A percentile compares a stretch with the other conserved stretches of the same genome.
phyloP scores from a whole-genome alignment of 163 green algal genomes.

The Coccomyxa subellipsoidea region DNA sequence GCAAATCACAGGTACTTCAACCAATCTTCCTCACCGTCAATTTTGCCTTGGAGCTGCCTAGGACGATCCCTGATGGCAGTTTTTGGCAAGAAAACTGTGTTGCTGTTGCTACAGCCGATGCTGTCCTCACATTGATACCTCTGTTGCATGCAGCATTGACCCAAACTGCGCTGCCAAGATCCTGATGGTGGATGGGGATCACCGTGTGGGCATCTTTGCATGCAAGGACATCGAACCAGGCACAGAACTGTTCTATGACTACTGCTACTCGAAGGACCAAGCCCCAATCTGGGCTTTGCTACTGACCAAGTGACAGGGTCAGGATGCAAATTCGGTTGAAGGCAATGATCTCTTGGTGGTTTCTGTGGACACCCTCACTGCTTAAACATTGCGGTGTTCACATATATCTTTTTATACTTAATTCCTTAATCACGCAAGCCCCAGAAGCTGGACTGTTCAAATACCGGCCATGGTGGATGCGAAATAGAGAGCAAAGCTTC shows the following conservation, averaged over 20 bases:
- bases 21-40: neutral
- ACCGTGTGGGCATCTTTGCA: slow-evolving; percentile 82
- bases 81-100: too few species aligned
- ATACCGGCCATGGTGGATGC: too few species aligned
- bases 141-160: slow-evolving; percentile 16
- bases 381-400: too few species aligned
- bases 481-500: too few species aligned
- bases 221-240: slow-evolving; percentile 55
- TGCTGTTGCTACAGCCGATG: too few species aligned
- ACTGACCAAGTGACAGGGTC: neutral
- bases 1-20: slow-evolving; percentile 81
- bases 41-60: too few species aligned
- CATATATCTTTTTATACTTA: too few species aligned
- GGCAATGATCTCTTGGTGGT: neutral
- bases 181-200: slow-evolving; percentile 60
- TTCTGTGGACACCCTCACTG: too few species aligned
- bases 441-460: too few species aligned
- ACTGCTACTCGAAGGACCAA: slow-evolving; percentile 49
- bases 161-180: slow-evolving; percentile 63
- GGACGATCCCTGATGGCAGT: too few species aligned
- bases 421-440: too few species aligned
- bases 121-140: too few species aligned
- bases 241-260: slow-evolving; percentile 88
- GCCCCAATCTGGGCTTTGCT: neutral
- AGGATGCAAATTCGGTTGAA: neutral